Conservation (phyloP, 148 eudicot species). For the Talinum fruticosum region DNA sequence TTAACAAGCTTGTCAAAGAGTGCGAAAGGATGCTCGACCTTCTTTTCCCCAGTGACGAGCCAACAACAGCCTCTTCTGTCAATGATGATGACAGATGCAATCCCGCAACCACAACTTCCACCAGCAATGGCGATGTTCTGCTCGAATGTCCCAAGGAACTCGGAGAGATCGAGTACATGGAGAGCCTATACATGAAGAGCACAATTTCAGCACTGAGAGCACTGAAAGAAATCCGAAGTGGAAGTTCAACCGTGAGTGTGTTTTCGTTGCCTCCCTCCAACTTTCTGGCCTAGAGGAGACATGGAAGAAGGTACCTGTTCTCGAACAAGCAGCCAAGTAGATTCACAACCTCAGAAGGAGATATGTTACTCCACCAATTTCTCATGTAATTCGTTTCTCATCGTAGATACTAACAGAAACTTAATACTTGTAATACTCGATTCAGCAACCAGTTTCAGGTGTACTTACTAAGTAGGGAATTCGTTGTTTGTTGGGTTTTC, state of each 20-base stretch:
- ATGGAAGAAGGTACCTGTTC: constrained; percentile 53
- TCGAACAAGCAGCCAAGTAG: constrained; percentile 68
- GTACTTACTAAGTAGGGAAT: constrained; percentile 17
- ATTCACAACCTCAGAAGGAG: background rate
- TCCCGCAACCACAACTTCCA: constrained; percentile 28
- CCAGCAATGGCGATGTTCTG: constrained; percentile 15
- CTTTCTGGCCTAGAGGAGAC: constrained; percentile 49
- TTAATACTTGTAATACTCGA: constrained; percentile 24
- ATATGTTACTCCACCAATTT: constrained; percentile 2
- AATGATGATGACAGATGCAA: constrained; percentile 27
- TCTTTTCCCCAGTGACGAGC: constrained; percentile 51
- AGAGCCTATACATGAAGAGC: constrained; percentile 74
- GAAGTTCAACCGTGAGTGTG: constrained; percentile 76
- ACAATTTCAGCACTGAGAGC: constrained; percentile 67
- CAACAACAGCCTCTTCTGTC: constrained; percentile 25
- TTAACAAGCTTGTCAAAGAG: constrained; percentile 79
- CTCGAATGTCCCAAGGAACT: constrained; percentile 61
- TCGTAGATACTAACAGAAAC: constrained; percentile 32
- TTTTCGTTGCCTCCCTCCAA: constrained; percentile 90
- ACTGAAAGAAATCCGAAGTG: constrained; percentile 68
- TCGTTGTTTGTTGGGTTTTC: background rate
- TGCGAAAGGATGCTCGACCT: constrained; percentile 68
- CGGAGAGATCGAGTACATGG: constrained; percentile 66
- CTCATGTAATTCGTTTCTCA: constrained; percentile 1
- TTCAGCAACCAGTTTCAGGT: constrained; percentile 14